phyloP scores from a whole-genome alignment of 331 rosid species.

The Malus hybrid region DNA sequence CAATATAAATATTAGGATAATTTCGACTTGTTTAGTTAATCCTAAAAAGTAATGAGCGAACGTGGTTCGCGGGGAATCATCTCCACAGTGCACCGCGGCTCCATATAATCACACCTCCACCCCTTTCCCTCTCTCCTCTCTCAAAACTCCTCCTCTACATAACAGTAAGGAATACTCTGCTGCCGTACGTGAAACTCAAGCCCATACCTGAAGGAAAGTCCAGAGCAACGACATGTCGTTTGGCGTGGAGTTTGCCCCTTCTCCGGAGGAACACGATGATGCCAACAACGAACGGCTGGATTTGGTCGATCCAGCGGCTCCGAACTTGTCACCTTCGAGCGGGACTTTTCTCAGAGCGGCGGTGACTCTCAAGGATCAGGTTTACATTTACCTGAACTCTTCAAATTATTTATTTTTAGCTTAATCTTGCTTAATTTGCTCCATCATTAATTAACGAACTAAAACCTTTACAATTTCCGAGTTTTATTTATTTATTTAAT shows the following conservation, averaged over 20 bases:
- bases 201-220: background rate
- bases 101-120: conserved; percentile 18
- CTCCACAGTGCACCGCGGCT: conserved; percentile 28
- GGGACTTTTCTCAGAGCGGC: conserved; percentile 55
- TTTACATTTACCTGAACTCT: background rate
- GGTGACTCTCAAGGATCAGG: conserved; percentile 70
- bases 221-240: conserved; percentile 26
- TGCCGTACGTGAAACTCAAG: background rate
- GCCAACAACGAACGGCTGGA: conserved; percentile 33
- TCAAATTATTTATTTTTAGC: background rate
- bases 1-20: background rate
- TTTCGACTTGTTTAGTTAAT: background rate
- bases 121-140: background rate
- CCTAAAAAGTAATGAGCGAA: background rate
- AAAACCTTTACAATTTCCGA: too few species aligned
- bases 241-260: conserved; percentile 16
- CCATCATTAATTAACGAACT: background rate
- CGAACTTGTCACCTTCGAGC: conserved; percentile 26
- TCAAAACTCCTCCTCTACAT: background rate
- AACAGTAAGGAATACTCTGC: too few species aligned
- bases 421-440: background rate
- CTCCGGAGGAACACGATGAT: conserved; percentile 33
- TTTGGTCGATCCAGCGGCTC: conserved; percentile 28
- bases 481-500: too few species aligned
- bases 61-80: conserved; percentile 29